These are phyloP conservation scores for Halophytophthora batemanensis DNA, from an alignment of 352 stramenopile genomes.

Conservation along the genomic window DNA sequence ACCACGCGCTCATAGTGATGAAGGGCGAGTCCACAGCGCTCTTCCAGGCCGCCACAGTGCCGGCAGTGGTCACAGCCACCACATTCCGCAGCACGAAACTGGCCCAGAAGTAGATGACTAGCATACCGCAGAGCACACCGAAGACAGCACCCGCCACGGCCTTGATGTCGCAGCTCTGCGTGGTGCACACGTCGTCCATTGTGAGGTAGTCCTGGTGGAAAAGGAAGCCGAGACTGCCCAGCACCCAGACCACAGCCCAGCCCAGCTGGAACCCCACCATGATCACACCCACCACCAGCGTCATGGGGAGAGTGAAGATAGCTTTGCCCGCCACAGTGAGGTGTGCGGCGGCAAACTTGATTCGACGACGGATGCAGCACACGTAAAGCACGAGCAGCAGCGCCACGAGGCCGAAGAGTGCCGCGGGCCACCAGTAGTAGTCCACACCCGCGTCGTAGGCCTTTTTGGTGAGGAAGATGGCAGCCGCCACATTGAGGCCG, in stretches of 20 bases:
- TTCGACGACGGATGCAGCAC: constrained; percentile 72
- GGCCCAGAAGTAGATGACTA: constrained; percentile 94
- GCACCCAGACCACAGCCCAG: constrained; percentile 86
- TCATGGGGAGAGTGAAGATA: constrained; percentile 83
- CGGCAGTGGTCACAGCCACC: constrained; percentile 86
- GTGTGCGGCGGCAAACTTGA: constrained; percentile 92
- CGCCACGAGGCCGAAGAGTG: constrained; percentile 51
- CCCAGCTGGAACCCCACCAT: constrained; percentile 84
- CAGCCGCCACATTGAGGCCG: constrained; percentile 43
- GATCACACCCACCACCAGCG: constrained; percentile 75
- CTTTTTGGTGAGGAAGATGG: constrained; percentile 67
- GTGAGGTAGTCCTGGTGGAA: constrained; percentile 71
- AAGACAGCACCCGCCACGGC: constrained; percentile 45
- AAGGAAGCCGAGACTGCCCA: constrained; percentile 81
- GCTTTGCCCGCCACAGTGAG: constrained; percentile 85
- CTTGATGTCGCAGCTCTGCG: constrained; percentile 43
- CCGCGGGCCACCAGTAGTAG: constrained; percentile 69
- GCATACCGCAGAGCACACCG: constrained; percentile 81
- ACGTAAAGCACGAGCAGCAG: constrained; percentile 58
- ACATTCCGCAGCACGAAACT: constrained; percentile 86
- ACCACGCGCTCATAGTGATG: constrained; percentile 73
- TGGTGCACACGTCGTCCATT: constrained; percentile 47
- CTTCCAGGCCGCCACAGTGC: constrained; percentile 90
- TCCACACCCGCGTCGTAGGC: constrained; percentile 48
- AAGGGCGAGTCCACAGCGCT: constrained; percentile 66